A percentile compares a stretch with the other conserved stretches of the same genome.
Conservation (phyloP, 805 yeast genomes). For the Lachancea fermentati region DNA sequence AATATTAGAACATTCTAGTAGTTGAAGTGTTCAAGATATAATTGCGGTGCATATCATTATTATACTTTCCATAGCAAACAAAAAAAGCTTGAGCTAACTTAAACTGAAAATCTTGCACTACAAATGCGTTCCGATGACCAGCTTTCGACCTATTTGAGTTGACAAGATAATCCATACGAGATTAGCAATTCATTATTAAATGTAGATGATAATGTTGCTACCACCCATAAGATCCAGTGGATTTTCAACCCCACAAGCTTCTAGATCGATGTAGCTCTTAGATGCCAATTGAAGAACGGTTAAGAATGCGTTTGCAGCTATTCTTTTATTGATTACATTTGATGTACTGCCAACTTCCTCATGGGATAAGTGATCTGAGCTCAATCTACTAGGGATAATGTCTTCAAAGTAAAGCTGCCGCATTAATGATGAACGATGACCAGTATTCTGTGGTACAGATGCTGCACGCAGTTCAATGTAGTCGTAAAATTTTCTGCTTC, state of each 20-base stretch:
- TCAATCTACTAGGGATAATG: constrained; percentile 24
- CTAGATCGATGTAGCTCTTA: constrained; percentile 14
- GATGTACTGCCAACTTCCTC: constrained; percentile 2
- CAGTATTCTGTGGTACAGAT: constrained; percentile 17
- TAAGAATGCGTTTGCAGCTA: constrained; percentile 31
- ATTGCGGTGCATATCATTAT: too few relatives aligned
- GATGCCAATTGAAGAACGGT: constrained; percentile 27
- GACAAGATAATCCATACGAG: too few relatives aligned
- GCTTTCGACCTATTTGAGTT: too few relatives aligned
- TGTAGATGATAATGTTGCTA: constrained; percentile 16
- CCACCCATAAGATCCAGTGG: constrained; percentile 12
- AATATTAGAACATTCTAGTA: too few relatives aligned
- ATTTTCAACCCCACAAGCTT: constrained; percentile 1
- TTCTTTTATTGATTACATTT: constrained; percentile 14
- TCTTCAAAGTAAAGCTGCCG: constrained; percentile 24
- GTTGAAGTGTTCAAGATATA: too few relatives aligned
- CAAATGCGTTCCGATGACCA: too few relatives aligned
- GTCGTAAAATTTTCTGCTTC: constrained; percentile 26
- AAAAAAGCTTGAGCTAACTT: too few relatives aligned
- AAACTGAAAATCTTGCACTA: too few relatives aligned
- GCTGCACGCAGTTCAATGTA: constrained; percentile 23
- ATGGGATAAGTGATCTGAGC: constrained; percentile 1
- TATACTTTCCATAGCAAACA: too few relatives aligned
- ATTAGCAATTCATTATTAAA: too few relatives aligned
- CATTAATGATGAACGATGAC: constrained; percentile 14